Percentiles rank a stretch among this genome's conserved stretches.
Conservation (phyloP, 2,329 filamentous ascomycete genomes). For the Massarina eburnea region DNA sequence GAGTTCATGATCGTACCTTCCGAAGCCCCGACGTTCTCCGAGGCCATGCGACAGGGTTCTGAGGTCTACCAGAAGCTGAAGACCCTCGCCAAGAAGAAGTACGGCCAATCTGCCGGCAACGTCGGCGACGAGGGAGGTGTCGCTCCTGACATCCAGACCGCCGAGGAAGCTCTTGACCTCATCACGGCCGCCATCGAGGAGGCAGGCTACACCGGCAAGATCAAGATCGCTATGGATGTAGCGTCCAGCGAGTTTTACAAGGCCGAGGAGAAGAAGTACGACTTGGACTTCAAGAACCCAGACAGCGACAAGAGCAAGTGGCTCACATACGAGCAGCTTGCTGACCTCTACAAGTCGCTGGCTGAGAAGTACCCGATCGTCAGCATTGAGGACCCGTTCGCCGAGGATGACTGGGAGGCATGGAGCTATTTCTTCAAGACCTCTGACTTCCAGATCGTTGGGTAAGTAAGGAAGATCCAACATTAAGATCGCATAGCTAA, state of each 20-base stretch:
- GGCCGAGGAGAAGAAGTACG: conserved; percentile 93
- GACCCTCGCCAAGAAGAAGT: conserved; percentile 97
- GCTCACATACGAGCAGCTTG: conserved; percentile 98
- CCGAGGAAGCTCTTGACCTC: conserved; percentile 94
- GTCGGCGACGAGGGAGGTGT: conserved; percentile 99
- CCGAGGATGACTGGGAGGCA: conserved; percentile 99
- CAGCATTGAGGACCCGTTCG: conserved; percentile 98
- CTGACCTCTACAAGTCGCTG: conserved; percentile 84
- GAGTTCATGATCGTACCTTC: conserved; percentile 58
- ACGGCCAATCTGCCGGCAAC: conserved; percentile 97
- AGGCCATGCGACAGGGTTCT: conserved; percentile 93
- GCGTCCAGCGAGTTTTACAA: conserved; percentile 99
- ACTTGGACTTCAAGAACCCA: conserved; percentile 99
- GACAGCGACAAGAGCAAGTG: conserved; percentile 94
- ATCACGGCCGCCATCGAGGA: conserved; percentile 93
- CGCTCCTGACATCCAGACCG: conserved; percentile 95
- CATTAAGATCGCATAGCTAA: background rate
- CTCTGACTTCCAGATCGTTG: conserved; percentile 96
- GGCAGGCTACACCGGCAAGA: conserved; percentile 92
- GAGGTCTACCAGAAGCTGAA: conserved; percentile 99
- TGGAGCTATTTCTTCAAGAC: conserved; percentile 99
- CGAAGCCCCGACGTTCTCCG: conserved; percentile 84
- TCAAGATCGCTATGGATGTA: conserved; percentile 99
- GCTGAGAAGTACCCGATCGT: conserved; percentile 97
- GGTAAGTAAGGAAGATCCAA: conserved; percentile 39